Conservation (phyloP, 441 rosid species). For the Theobroma grandiflorum region DNA sequence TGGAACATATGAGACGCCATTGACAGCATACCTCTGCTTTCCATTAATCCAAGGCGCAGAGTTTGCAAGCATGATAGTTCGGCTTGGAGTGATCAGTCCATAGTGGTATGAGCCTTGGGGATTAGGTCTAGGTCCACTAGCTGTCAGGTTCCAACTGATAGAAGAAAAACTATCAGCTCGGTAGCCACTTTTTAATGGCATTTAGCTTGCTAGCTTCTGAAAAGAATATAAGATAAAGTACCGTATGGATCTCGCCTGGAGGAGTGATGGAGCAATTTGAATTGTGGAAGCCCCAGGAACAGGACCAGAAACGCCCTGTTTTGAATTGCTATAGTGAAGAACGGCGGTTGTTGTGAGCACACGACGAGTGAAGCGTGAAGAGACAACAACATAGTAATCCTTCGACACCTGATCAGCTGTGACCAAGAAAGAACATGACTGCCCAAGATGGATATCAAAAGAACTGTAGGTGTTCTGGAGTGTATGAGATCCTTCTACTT, state of each 20-base stretch:
- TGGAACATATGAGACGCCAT: conserved; percentile 57
- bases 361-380: conserved; percentile 60
- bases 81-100: conserved; percentile 61
- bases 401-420: conserved; percentile 57
- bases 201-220: neutral
- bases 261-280: conserved; percentile 56
- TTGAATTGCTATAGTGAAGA: conserved; percentile 70
- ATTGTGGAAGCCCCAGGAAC: conserved; percentile 57
- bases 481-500: conserved; percentile 79
- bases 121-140: conserved; percentile 76
- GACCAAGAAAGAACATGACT: conserved; percentile 68
- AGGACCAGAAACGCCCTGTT: conserved; percentile 61
- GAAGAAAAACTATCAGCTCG: neutral
- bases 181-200: conserved; percentile 9
- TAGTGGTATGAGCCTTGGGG: conserved; percentile 82
- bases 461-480: conserved; percentile 59
- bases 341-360: conserved; percentile 64
- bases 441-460: conserved; percentile 72
- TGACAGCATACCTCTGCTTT: conserved; percentile 67
- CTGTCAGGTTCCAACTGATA: conserved; percentile 66
- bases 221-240: conserved; percentile 30
- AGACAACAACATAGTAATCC: conserved; percentile 64
- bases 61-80: conserved; percentile 62
- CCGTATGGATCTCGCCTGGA: conserved; percentile 74
- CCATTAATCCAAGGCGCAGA: conserved; percentile 70